phyloP scores from a whole-genome alignment of 106 monocot species.

The Dioscorea dumetorum region DNA sequence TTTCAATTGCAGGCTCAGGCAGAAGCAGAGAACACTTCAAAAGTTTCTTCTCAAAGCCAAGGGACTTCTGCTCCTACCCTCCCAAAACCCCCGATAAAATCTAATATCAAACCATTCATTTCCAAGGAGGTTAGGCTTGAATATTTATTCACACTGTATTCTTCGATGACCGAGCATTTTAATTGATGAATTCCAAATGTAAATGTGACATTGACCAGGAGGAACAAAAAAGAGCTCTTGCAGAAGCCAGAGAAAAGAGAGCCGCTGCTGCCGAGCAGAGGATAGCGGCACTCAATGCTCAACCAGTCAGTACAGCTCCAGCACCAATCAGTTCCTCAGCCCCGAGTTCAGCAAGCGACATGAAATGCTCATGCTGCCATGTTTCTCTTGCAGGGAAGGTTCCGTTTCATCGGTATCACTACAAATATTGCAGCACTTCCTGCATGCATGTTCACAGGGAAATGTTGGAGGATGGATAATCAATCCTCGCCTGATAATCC shows the following conservation, averaged over 20 bases:
- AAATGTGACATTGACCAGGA: constrained; percentile 37
- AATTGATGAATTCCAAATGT: not conserved
- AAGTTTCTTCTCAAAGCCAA: constrained; percentile 13
- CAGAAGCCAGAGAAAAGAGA: constrained; percentile 73
- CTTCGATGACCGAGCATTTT: not conserved
- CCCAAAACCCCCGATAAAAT: constrained; percentile 7
- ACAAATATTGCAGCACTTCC: constrained; percentile 90
- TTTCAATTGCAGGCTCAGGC: constrained; percentile 35
- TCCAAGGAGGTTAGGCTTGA: constrained; percentile 33
- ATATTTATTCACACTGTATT: no score
- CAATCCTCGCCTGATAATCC: no score
- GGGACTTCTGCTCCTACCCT: constrained; percentile 5
- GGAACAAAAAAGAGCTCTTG: constrained; percentile 36
- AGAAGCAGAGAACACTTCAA: constrained; percentile 29
- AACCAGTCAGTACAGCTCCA: constrained; percentile 1
- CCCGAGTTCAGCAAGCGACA: constrained; percentile 12
- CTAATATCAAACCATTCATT: constrained; percentile 1
- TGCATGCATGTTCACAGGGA: constrained; percentile 94
- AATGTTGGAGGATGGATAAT: constrained; percentile 52
- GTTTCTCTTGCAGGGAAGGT: constrained; percentile 74
- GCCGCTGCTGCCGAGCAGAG: constrained; percentile 92
- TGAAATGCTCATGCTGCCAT: constrained; percentile 60
- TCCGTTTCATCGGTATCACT: constrained; percentile 90
- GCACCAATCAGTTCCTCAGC: constrained; percentile 10
- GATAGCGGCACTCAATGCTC: constrained; percentile 57